Evolutionary conservation across 2,329 filamentous ascomycete genomes (phyloP).

Genomic region (Claviceps capensis): DNA sequence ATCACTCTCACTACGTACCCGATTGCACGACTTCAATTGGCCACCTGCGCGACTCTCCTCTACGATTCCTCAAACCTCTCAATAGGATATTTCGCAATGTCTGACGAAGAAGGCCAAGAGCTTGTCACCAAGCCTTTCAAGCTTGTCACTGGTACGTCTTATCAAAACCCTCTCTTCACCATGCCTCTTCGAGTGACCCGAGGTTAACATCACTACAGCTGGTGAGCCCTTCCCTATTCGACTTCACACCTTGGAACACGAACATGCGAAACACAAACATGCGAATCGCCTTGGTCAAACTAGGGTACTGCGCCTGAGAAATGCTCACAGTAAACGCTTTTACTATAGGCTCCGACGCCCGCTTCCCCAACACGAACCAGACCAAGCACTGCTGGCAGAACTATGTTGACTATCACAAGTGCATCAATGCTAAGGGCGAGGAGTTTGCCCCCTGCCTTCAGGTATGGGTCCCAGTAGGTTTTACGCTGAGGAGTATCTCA

Average conservation of each 20-base stretch:
- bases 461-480: constrained; percentile 37
- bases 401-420: constrained; percentile 99
- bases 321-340: constrained; percentile 6
- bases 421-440: constrained; percentile 95
- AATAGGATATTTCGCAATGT: constrained; percentile 52
- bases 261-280: constrained; percentile 6
- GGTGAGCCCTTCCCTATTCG: constrained; percentile 22
- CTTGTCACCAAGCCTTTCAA: constrained; percentile 97
- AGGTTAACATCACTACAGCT: constrained; percentile 31
- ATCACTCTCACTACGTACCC: not conserved
- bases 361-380: constrained; percentile 97
- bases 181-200: constrained; percentile 21
- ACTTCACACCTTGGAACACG: constrained; percentile 6
- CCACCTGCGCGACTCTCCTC: constrained; percentile 6
- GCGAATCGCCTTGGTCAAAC: constrained; percentile 16
- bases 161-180: constrained; percentile 24
- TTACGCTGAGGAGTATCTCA: not conserved
- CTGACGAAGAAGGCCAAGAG: constrained; percentile 68
- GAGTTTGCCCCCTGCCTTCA: constrained; percentile 95
- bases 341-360: constrained; percentile 80
- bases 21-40: constrained; percentile 11
- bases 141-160: constrained; percentile 88
- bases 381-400: constrained; percentile 99
- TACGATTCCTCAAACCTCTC: constrained; percentile 14
- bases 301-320: not conserved